Conservation (phyloP, 768 basidiomycete genomes). For the Lepiota venenata region DNA sequence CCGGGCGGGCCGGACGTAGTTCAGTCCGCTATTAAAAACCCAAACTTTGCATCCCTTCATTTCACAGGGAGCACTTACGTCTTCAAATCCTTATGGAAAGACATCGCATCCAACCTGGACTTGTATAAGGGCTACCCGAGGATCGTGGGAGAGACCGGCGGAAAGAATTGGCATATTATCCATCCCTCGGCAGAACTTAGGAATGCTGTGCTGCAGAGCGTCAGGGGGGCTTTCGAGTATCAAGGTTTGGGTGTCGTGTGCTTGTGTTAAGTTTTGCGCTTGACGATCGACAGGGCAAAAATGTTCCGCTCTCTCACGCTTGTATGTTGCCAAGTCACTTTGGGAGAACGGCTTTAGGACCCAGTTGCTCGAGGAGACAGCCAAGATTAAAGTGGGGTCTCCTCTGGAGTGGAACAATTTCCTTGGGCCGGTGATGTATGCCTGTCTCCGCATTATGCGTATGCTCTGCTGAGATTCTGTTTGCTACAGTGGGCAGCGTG, state of each 20-base stretch:
- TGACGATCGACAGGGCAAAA: constrained; percentile 69
- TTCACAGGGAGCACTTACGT: constrained; percentile 96
- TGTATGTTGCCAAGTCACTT: constrained; percentile 84
- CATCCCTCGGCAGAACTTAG: constrained; percentile 83
- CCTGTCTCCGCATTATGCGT: constrained; percentile 3
- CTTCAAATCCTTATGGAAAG: constrained; percentile 96
- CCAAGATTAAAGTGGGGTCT: constrained; percentile 83
- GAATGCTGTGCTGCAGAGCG: constrained; percentile 87
- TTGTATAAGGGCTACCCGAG: constrained; percentile 87
- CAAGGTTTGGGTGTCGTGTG: constrained; percentile 53
- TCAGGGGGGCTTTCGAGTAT: constrained; percentile 93
- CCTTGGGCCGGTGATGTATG: constrained; percentile 94
- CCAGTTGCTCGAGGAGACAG: constrained; percentile 65
- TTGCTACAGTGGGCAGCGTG: constrained; percentile 62
- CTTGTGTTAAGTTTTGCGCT: not conserved
- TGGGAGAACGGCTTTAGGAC: constrained; percentile 91
- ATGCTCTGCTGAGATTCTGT: constrained; percentile 1
- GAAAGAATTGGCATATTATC: constrained; percentile 97
- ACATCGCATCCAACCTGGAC: constrained; percentile 87
- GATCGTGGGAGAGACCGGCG: constrained; percentile 97
- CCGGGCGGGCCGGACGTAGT: constrained; percentile 90
- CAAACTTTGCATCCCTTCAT: constrained; percentile 83
- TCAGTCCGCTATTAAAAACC: constrained; percentile 75
- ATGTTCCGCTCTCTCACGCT: constrained; percentile 89
- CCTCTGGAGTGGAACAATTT: constrained; percentile 79